These are phyloP conservation scores for Mortierella sp. DNA, from an alignment of 371 early-diverging fungal genomes.

Conservation along the genomic window DNA sequence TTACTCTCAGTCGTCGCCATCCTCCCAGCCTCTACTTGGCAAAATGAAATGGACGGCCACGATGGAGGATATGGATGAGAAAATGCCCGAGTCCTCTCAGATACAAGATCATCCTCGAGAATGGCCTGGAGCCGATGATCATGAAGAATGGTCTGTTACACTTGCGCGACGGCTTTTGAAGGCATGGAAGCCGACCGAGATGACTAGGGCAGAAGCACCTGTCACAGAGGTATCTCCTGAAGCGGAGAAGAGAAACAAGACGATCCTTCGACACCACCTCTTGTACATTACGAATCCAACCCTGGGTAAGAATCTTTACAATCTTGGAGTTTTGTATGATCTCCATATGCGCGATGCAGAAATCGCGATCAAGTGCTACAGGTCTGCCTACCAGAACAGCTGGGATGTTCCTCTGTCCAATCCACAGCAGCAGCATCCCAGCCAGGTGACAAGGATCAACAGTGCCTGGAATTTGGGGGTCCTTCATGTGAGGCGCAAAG, in stretches of 20 bases:
- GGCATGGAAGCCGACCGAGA: constrained; percentile 9
- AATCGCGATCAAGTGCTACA: constrained; percentile 32
- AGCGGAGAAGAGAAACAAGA: constrained; percentile 10
- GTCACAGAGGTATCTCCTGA: neutral
- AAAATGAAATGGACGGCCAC: constrained; percentile 12
- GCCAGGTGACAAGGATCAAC: constrained; percentile 29
- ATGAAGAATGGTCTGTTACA: constrained; percentile 29
- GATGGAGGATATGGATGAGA: constrained; percentile 18
- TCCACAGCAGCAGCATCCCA: neutral
- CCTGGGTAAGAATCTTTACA: constrained; percentile 37
- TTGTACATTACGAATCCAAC: constrained; percentile 45
- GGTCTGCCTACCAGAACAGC: constrained; percentile 30
- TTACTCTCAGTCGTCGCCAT: neutral
- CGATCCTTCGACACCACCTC: constrained; percentile 36
- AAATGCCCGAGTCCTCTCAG: neutral
- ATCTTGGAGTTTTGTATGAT: constrained; percentile 43
- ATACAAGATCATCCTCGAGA: too few species aligned
- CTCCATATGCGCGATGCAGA: constrained; percentile 13
- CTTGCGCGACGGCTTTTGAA: constrained; percentile 26
- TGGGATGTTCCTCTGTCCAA: neutral
- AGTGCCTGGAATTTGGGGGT: constrained; percentile 48
- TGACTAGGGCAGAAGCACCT: neutral
- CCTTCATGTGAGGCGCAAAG: constrained; percentile 23
- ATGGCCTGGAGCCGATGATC: constrained; percentile 17
- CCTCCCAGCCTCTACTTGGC: neutral